phyloP scores from a whole-genome alignment of 2,329 filamentous ascomycete species.

The Cadophora sp. region DNA sequence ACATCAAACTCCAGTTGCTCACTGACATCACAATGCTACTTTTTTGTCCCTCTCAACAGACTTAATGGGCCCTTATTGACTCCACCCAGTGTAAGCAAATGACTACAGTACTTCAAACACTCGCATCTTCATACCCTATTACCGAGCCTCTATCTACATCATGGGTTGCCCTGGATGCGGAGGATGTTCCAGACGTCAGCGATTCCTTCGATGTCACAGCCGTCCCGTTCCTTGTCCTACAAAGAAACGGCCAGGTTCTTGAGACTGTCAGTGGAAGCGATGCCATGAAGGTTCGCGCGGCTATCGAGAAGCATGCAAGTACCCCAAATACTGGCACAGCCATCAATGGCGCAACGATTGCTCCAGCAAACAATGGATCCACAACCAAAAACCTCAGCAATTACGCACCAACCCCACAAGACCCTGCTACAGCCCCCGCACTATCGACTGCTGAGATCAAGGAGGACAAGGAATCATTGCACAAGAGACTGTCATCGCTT shows the following conservation, averaged over 20 bases:
- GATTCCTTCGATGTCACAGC: conserved; percentile 94
- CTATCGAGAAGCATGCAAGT: conserved; percentile 80
- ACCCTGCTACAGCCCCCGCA: conserved; percentile 40
- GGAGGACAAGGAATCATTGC: conserved; percentile 81
- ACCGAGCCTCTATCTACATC: conserved; percentile 71
- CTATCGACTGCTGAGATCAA: conserved; percentile 52
- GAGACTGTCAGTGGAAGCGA: conserved; percentile 92
- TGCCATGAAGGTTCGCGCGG: conserved; percentile 80
- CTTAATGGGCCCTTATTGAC: conserved; percentile 19
- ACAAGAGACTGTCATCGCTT: conserved; percentile 79
- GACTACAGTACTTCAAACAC: conserved; percentile 82
- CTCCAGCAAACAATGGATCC: conserved; percentile 48
- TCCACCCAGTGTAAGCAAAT: conserved; percentile 77
- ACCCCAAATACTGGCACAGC: conserved; percentile 18
- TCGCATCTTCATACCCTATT: conserved; percentile 84
- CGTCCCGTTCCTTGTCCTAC: conserved; percentile 88
- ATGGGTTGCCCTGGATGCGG: conserved; percentile 92
- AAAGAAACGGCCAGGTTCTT: conserved; percentile 76
- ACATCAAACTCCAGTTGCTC: neutral
- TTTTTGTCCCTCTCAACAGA: neutral
- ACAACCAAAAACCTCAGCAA: conserved; percentile 49
- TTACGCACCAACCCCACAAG: conserved; percentile 37
- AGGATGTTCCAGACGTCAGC: conserved; percentile 90
- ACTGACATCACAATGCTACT: neutral
- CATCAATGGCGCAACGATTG: conserved; percentile 26